Evolutionary conservation across 129 eudicot genomes (phyloP).

Genomic region (Scalesia atractyloides): DNA sequence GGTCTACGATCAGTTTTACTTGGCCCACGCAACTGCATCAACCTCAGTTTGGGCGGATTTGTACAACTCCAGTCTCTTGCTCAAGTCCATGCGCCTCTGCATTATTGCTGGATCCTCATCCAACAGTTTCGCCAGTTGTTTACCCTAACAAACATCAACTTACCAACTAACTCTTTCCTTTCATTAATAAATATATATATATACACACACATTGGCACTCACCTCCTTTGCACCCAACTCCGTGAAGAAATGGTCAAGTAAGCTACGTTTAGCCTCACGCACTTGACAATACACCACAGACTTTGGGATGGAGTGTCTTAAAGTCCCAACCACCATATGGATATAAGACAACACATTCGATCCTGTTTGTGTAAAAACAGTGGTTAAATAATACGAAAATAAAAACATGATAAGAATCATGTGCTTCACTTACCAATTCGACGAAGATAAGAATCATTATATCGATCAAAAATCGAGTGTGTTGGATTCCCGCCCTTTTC

Average conservation of each 20-base stretch:
- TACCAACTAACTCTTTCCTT: background rate
- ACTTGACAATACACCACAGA: conserved; percentile 95
- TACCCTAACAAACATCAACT: conserved; percentile 49
- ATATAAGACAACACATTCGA: conserved; percentile 91
- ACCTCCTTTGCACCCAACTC: conserved; percentile 95
- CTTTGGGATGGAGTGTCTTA: conserved; percentile 93
- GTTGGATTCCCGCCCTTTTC: conserved; percentile 99
- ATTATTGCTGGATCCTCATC: conserved; percentile 96
- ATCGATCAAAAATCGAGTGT: conserved; percentile 88
- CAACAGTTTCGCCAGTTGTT: conserved; percentile 70
- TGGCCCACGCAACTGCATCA: conserved; percentile 92
- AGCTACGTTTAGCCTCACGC: conserved; percentile 92
- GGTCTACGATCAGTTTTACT: conserved; percentile 30
- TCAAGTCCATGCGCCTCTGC: conserved; percentile 82
- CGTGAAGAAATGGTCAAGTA: conserved; percentile 90
- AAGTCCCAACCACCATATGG: conserved; percentile 81
- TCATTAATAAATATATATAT: background rate
- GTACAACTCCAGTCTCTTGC: conserved; percentile 85
- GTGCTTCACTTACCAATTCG: conserved; percentile 63
- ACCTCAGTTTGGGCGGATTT: conserved; percentile 92
- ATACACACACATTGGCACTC: background rate
- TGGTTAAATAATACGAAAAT: too few species aligned
- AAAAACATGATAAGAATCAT: background rate
- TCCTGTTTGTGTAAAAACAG: conserved; percentile 42
- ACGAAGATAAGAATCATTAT: conserved; percentile 89